These are phyloP conservation scores for Furculomyces boomerangus DNA, from an alignment of 371 early-diverging fungal species.

Conservation along the genomic window DNA sequence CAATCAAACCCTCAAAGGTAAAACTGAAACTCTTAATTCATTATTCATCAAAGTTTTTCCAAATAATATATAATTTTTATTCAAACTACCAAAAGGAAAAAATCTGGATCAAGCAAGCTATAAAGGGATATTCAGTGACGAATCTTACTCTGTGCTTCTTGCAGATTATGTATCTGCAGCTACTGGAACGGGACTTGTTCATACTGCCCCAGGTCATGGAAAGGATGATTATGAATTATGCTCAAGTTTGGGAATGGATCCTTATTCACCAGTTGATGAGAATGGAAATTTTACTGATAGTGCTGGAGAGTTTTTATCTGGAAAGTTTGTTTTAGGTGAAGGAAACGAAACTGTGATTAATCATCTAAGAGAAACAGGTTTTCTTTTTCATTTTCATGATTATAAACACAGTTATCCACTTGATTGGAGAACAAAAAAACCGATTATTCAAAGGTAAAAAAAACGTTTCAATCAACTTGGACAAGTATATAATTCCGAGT, in stretches of 20 bases:
- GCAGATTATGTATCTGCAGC: slow-evolving; percentile 65
- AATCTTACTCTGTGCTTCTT: slow-evolving; percentile 17
- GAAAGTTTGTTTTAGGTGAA: slow-evolving; percentile 39
- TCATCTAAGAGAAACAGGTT: slow-evolving; percentile 22
- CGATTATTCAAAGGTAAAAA: slow-evolving; percentile 41
- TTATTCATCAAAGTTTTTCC: no score
- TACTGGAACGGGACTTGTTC: slow-evolving; percentile 83
- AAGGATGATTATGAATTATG: slow-evolving; percentile 83
- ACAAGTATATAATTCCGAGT: background rate
- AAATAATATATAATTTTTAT: no score
- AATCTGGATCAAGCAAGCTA: no score
- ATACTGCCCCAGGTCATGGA: slow-evolving; percentile 91
- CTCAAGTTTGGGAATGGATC: slow-evolving; percentile 30
- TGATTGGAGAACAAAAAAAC: slow-evolving; percentile 83
- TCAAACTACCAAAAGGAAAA: no score
- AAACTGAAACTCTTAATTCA: no score
- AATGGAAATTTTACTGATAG: slow-evolving; percentile 57
- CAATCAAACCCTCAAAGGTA: no score
- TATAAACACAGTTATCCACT: slow-evolving; percentile 72
- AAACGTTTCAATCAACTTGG: background rate
- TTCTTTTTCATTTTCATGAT: slow-evolving; percentile 22
- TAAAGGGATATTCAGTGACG: no score
- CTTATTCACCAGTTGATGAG: slow-evolving; percentile 44
- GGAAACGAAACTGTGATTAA: slow-evolving; percentile 43
- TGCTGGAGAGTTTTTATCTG: slow-evolving; percentile 37